Conservation (phyloP, 2,329 filamentous ascomycete species). For the Ophiostoma perfectum region DNA sequence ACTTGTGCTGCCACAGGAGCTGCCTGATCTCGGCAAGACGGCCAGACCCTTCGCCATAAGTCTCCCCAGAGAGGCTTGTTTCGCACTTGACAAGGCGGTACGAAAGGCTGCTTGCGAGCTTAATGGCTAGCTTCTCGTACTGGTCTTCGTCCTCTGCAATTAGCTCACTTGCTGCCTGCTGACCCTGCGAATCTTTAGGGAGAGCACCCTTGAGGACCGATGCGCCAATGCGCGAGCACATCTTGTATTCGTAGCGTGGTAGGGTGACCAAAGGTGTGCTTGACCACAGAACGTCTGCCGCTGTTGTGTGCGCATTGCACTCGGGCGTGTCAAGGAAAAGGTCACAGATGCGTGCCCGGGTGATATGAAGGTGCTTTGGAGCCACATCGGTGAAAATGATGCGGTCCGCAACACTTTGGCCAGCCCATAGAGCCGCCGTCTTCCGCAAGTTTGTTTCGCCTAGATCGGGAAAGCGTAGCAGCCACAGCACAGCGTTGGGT, state of each 20-base stretch:
- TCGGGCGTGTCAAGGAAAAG: slow-evolving; percentile 95
- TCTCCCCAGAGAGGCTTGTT: slow-evolving; percentile 22
- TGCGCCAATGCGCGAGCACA: slow-evolving; percentile 97
- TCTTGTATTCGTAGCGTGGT: slow-evolving; percentile 92
- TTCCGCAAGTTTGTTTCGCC: slow-evolving; percentile 79
- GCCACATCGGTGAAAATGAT: slow-evolving; percentile 96
- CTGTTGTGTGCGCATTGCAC: slow-evolving; percentile 96
- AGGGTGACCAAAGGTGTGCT: slow-evolving; percentile 88
- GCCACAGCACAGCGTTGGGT: slow-evolving; percentile 87
- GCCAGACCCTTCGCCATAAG: slow-evolving; percentile 55
- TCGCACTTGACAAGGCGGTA: slow-evolving; percentile 43
- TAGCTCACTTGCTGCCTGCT: slow-evolving; percentile 63
- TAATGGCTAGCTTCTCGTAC: slow-evolving; percentile 74
- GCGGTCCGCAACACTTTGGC: slow-evolving; percentile 74
- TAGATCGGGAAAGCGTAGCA: slow-evolving; percentile 91
- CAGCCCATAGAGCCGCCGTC: slow-evolving; percentile 79
- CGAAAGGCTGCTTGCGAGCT: slow-evolving; percentile 57
- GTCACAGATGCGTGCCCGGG: slow-evolving; percentile 84
- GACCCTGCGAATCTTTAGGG: slow-evolving; percentile 64
- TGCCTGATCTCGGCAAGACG: slow-evolving; percentile 72
- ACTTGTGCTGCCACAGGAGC: slow-evolving; percentile 76
- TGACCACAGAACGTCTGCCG: slow-evolving; percentile 93
- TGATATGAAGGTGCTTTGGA: slow-evolving; percentile 89
- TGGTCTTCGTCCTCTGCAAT: slow-evolving; percentile 72
- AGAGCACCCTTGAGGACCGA: slow-evolving; percentile 88